Conservation (phyloP, 805 yeast genomes). For the Metschnikowia gelsemii region DNA sequence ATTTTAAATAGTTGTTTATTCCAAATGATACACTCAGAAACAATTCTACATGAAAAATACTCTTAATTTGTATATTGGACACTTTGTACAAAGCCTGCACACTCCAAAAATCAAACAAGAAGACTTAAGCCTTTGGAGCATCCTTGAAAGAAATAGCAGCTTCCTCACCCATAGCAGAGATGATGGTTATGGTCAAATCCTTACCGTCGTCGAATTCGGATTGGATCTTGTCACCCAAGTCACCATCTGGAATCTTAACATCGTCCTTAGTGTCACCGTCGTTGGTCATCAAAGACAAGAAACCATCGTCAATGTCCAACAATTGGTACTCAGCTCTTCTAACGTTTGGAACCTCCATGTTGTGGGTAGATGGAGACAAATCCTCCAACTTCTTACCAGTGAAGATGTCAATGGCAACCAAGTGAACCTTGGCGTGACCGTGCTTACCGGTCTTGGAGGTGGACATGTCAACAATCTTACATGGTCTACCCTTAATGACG, state of each 20-base stretch:
- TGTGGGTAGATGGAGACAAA: constrained; percentile 99
- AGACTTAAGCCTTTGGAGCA: constrained; percentile 70
- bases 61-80: constrained; percentile 14
- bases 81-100: constrained; percentile 5
- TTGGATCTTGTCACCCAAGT: constrained; percentile 90
- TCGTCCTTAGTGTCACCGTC: constrained; percentile 99
- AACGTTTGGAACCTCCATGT: constrained; percentile 99
- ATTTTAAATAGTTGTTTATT: neutral
- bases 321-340: constrained; percentile 93
- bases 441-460: constrained; percentile 99
- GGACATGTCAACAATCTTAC: constrained; percentile 99
- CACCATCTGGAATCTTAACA: constrained; percentile 97
- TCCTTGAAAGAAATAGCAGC: constrained; percentile 98
- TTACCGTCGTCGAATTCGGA: constrained; percentile 96
- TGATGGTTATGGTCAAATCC: constrained; percentile 94
- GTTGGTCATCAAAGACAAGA: constrained; percentile 90
- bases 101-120: constrained; percentile 15
- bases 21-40: neutral
- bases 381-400: constrained; percentile 99
- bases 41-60: constrained; percentile 2
- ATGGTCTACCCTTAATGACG: constrained; percentile 97
- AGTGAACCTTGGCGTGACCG: constrained; percentile 99
- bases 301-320: constrained; percentile 98
- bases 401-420: constrained; percentile 98
- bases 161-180: constrained; percentile 99